Percentiles rank a stretch among this genome's conserved stretches.
phyloP scores from a whole-genome alignment of 2,329 filamentous ascomycete species.

The Aspergillus sergii region DNA sequence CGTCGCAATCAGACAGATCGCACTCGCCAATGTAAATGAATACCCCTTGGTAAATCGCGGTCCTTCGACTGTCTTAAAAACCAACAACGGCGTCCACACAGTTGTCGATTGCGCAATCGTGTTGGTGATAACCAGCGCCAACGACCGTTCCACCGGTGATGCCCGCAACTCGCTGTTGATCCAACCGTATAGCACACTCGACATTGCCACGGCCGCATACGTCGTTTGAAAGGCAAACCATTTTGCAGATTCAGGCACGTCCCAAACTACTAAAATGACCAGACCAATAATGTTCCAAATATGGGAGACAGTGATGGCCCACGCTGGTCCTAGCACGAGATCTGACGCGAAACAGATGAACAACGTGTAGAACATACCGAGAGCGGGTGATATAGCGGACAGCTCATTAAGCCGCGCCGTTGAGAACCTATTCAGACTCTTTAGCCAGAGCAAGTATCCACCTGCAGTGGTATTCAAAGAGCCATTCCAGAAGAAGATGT shows the following conservation, averaged over 20 bases:
- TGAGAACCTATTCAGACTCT: slow-evolving; percentile 54
- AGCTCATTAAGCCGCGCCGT: slow-evolving; percentile 53
- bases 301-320: slow-evolving; percentile 57
- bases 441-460: slow-evolving; percentile 61
- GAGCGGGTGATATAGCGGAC: slow-evolving; percentile 54
- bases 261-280: slow-evolving; percentile 58
- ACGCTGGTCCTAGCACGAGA: slow-evolving; percentile 47
- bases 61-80: slow-evolving; percentile 52
- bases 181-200: slow-evolving; percentile 60
- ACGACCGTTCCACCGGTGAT: slow-evolving; percentile 47
- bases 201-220: slow-evolving; percentile 55
- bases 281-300: slow-evolving; percentile 57
- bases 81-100: slow-evolving; percentile 58
- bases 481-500: slow-evolving; percentile 57
- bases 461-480: slow-evolving; percentile 51
- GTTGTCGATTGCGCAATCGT: slow-evolving; percentile 58
- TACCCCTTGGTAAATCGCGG: slow-evolving; percentile 49
- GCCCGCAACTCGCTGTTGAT: slow-evolving; percentile 53
- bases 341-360: slow-evolving; percentile 59
- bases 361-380: slow-evolving; percentile 58
- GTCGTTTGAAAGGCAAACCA: slow-evolving; percentile 59
- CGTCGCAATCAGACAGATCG: slow-evolving; percentile 39
- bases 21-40: slow-evolving; percentile 44
- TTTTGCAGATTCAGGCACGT: slow-evolving; percentile 56
- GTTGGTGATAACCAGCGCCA: slow-evolving; percentile 57